Evolutionary conservation across 2,329 filamentous ascomycete species (phyloP), one percentile per base, ranked within the genome.

Genomic region (Trichoderma aggressivum): DNA sequence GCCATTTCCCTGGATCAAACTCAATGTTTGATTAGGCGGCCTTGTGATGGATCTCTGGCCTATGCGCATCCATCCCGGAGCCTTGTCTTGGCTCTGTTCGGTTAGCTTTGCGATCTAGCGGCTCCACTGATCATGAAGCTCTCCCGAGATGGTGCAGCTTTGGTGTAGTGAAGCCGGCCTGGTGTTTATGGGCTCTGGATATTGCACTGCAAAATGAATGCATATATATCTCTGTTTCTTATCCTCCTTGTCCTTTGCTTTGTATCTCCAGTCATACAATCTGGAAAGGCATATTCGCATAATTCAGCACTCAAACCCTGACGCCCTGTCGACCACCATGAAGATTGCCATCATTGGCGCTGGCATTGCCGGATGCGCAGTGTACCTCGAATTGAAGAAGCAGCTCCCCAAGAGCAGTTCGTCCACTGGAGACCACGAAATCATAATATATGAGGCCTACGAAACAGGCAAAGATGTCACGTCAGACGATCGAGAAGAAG

Each of bases 361-460:
- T 61, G 76, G 76, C 71, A 75, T 78, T 50, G 69, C 76, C 5
- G 76, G 76, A 39, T 77, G 75, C 55, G 56, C 75, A 14, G 70
- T 64, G 10, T 78, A 77, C n/a, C 73, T 78, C 3, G 43, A 77
- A 18, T 69, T 78, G 3, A 71, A 66, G 34, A 77, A 77, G 28
- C 75, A 75, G 59, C 69, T 77, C 5, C 72, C 74, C 16, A 62
- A 61, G 24, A 36, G 21, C 26, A 24, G 34, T 1, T 30, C 64
- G 4, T 64, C n/a, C 8, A 28, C 71, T 26, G 14, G 55, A 12
- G 63, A 61, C 12, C 73, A 73, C 53, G 68, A 70, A 43, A 74
- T 78, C 59, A 77, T 72, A 11, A 76, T 78, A 26, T 77, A 76
- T 26, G 76, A 78, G 28, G 75, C 76, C 7, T 73, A 78, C 64